Evolutionary conservation across 768 basidiomycete genomes (phyloP).

Genomic region (Amylocystis lapponica): DNA sequence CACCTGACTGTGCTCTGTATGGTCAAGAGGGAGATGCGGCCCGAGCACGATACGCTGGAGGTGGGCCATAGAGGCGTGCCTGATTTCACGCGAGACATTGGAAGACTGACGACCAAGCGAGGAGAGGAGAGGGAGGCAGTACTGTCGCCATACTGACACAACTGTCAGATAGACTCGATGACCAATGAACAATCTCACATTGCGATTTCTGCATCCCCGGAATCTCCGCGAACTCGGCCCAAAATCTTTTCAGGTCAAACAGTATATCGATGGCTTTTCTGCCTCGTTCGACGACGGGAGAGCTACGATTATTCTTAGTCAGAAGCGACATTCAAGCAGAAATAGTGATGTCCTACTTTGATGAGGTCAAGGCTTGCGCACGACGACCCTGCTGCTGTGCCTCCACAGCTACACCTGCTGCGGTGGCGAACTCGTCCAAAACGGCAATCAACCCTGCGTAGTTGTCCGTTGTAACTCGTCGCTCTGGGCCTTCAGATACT

Average conservation of each 20-base stretch:
- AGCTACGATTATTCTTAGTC: constrained; percentile 35
- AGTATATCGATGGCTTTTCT: constrained; percentile 78
- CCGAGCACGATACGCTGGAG: constrained; percentile 77
- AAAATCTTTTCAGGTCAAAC: constrained; percentile 61
- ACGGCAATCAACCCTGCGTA: constrained; percentile 73
- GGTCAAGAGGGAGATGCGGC: constrained; percentile 58
- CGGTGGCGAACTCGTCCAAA: constrained; percentile 81
- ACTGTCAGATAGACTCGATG: constrained; percentile 3
- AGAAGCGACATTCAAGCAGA: background rate
- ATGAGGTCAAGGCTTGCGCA: constrained; percentile 18
- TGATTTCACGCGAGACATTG: constrained; percentile 78
- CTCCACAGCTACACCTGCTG: constrained; percentile 58
- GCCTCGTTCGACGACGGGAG: constrained; percentile 75
- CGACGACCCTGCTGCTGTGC: constrained; percentile 41
- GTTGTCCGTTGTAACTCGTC: constrained; percentile 69
- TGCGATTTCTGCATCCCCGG: constrained; percentile 30
- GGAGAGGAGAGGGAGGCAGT: constrained; percentile 67
- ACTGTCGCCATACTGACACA: constrained; percentile 66
- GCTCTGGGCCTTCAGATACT: constrained; percentile 53
- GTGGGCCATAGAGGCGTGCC: constrained; percentile 41
- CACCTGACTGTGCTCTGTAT: constrained; percentile 54
- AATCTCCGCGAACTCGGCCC: constrained; percentile 53
- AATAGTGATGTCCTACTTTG: constrained; percentile 14
- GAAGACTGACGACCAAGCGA: constrained; percentile 77
- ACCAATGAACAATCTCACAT: constrained; percentile 26